Evolutionary conservation across 2,329 filamentous ascomycete genomes (phyloP), one percentile per base, ranked within the genome.

Genomic region (Nigrospora osmanthi): DNA sequence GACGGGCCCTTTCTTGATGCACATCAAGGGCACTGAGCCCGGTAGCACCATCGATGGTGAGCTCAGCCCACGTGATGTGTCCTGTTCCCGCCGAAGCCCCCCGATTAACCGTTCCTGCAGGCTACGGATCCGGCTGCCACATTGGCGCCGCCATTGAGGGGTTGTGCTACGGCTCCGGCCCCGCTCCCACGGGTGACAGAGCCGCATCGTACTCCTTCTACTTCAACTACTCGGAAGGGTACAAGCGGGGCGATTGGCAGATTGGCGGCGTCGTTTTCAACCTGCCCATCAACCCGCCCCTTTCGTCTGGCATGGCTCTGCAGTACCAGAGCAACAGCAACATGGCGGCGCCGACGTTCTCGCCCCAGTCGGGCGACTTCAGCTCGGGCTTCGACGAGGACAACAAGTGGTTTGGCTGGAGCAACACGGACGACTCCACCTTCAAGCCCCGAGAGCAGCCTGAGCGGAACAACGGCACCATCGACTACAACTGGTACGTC

Each of bases 111-210:
- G 14, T 10, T 6, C 6, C 34, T 17, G 9, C 19, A 60, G 58
- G 58, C 3, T 65, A 58, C 47, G 57, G 58, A 19, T 39, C 38
- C 6, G 56, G 61, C 7, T 67, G 63, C 51, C 61, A 64, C 36
- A 46, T 60, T 14, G 62, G 63, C 12, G 61, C 64, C 11, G 62
- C 58, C 35, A 57, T 61, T 19, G 58, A 63, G 40, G 57, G 54
- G 12, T 43, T 65, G n/a, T 65, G 63, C 50, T 53, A 61, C 40
- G 30, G 39, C 13, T 47, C 48, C 13, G 54, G 41, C 11, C 33
- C 46, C 36, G 44, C 43, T 38, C 57, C 47, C 38, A 37, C 39
- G 38, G 44, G 35, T 4, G 10, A 32, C 12, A 5, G 16, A 7
- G 16, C 35, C 42, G 42, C 40, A n/a, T 53, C 44, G 31, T 53